Base-by-base conservation (phyloP, 1,139 yeast species). In the Hansenula lynferdii region DNA sequence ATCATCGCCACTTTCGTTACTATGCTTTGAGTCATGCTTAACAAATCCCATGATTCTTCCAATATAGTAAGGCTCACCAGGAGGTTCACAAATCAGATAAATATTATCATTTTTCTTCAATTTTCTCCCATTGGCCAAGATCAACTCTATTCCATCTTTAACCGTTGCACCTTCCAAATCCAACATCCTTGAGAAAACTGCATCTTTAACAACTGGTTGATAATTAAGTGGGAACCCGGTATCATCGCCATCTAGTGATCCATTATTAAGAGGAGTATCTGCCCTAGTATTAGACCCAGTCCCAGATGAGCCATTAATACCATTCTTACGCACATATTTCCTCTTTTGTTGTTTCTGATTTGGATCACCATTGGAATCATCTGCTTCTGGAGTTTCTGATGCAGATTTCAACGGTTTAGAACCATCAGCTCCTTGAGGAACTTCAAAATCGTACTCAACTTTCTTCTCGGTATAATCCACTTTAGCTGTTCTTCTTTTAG, bases 51-150 rank as follows among this genome's bases (percentile, higher is more conserved):
- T 75, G 35, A 92, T 72, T 38, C 94, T 69, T 0, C 95, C 97
- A 34, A 92, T 76, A 54, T 86, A 89, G 63, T 85, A 90, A 0
- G 97, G 97, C 51, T 90, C 97, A 1, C 96, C 95, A 0, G 96
- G 92, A 1, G 97, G 97, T 57, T 87, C 97, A 47, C 95, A 80
- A 20, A 89, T 72, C 77, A 92, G 80, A 57, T 85, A 90, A 6
- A 90, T 83, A 47, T 72, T 81, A 42, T 90, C 96, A 42, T 70
- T 66, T 25, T 54, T 54, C 23, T 62, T 53, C 14, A 62, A 41
- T 5, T 63, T 47, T 7, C 48, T 48, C 3, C 69, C 67, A 28
- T 64, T 64, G 3, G 49, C 45, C 14, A 53, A 42, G 9, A 39
- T 51, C 37, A 45, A 44, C 37, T 32, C 61, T 9, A 37, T 37